phyloP scores from a whole-genome alignment of 192 early-diverging fungal genomes.

The Podila minutissima region DNA sequence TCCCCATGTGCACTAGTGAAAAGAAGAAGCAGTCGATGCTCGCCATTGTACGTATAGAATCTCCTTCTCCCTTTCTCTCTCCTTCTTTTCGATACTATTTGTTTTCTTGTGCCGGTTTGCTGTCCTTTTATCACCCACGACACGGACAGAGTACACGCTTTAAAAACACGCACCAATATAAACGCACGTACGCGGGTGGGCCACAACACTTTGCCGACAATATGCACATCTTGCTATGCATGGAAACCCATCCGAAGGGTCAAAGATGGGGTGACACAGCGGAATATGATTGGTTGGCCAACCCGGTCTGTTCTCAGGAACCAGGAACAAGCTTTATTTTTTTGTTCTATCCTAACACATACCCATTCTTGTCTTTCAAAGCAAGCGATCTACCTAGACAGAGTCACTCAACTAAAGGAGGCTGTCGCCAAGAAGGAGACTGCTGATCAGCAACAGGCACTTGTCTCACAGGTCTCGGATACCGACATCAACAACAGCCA shows the following conservation, averaged over 20 bases:
- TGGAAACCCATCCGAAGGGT: too few relatives aligned
- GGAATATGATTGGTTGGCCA: too few relatives aligned
- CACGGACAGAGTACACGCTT: too few relatives aligned
- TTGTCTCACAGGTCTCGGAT: conserved; percentile 1
- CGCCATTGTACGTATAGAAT: conserved; percentile 37
- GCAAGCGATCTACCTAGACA: conserved; percentile 50
- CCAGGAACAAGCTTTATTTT: neutral
- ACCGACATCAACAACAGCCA: neutral
- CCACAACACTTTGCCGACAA: too few relatives aligned
- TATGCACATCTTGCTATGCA: too few relatives aligned
- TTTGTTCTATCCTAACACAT: too few relatives aligned
- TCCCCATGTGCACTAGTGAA: conserved; percentile 48
- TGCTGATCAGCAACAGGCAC: neutral
- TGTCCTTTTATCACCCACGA: too few relatives aligned
- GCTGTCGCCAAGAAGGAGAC: neutral
- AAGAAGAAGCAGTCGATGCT: conserved; percentile 52
- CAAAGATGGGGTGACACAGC: neutral
- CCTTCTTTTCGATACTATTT: neutral
- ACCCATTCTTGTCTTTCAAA: neutral
- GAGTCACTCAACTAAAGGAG: conserved; percentile 33
- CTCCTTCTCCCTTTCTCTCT: neutral
- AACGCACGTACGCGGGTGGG: too few relatives aligned
- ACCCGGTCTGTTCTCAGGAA: too few relatives aligned
- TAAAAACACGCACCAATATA: too few relatives aligned
- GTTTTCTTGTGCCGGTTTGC: too few relatives aligned